A percentile compares a stretch with the other conserved stretches of the same genome.
Evolutionary conservation across 2,329 filamentous ascomycete species (phyloP).

Genomic region (Emergomyces pasteurianus): DNA sequence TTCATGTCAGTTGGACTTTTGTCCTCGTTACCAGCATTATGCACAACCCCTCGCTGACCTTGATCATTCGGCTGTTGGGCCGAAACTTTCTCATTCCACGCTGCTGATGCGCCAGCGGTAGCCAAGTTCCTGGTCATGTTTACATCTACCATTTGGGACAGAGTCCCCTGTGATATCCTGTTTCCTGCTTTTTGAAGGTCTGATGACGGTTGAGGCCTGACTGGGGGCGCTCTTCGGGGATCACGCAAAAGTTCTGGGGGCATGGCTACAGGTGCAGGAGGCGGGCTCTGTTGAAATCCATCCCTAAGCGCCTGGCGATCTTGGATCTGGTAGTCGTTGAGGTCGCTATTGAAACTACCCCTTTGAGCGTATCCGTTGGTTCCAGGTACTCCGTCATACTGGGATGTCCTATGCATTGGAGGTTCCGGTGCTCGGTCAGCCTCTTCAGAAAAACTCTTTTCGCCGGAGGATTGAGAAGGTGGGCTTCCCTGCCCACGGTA

Average conservation of each 20-base stretch:
- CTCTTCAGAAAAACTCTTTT: conserved; percentile 1
- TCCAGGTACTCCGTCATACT: conserved; percentile 13
- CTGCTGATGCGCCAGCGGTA: conserved; percentile 28
- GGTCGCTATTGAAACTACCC: conserved; percentile 32
- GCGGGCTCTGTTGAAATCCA: conserved; percentile 38
- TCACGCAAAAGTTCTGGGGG: conserved; percentile 72
- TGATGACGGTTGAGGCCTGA: conserved; percentile 59
- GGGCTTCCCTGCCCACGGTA: not conserved
- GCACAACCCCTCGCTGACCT: conserved; percentile 30
- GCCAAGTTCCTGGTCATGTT: conserved; percentile 38
- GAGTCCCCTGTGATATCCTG: conserved; percentile 68
- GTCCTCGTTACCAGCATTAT: conserved; percentile 20
- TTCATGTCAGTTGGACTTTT: conserved; percentile 21
- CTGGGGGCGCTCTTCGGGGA: conserved; percentile 56
- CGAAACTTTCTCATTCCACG: conserved; percentile 25
- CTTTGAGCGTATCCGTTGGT: conserved; percentile 21
- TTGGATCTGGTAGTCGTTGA: conserved; percentile 10
- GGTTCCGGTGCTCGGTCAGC: conserved; percentile 25
- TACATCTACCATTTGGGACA: conserved; percentile 66
- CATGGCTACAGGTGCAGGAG: conserved; percentile 62
- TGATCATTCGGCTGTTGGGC: conserved; percentile 20
- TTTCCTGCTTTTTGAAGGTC: conserved; percentile 72
- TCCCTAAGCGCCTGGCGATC: conserved; percentile 21
- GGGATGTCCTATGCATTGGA: conserved; percentile 24
- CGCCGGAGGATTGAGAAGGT: not conserved